Conservation (phyloP, 176 grass and related monocot genomes). For the Oryza officinalis region DNA sequence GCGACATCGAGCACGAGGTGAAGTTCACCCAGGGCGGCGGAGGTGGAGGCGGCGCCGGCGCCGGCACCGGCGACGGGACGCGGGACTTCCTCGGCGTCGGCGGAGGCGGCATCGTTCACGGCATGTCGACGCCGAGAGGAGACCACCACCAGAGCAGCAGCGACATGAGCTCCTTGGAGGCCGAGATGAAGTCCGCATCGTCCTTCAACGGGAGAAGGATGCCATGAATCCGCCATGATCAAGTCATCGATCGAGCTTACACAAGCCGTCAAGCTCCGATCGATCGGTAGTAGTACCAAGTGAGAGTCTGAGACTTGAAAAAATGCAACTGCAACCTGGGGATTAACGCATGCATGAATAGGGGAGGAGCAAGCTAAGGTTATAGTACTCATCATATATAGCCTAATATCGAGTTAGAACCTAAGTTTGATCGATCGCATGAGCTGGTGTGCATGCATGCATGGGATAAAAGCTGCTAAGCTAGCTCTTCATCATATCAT, state of each 20-base stretch:
- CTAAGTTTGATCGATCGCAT: conserved; percentile 39
- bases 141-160: conserved; percentile 68
- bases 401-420: conserved; percentile 35
- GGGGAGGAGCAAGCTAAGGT: conserved; percentile 17
- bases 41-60: conserved; percentile 17
- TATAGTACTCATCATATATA: conserved; percentile 10
- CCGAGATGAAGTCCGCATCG: conserved; percentile 86
- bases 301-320: conserved; percentile 28
- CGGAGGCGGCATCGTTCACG: conserved; percentile 62
- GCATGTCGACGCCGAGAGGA: conserved; percentile 50
- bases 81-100: conserved; percentile 93
- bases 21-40: conserved; percentile 58
- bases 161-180: conserved; percentile 74
- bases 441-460: conserved; percentile 30
- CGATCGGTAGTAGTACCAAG: neutral
- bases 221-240: conserved; percentile 39
- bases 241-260: conserved; percentile 37
- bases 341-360: conserved; percentile 44
- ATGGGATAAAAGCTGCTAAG: conserved; percentile 30
- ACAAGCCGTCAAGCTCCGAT: conserved; percentile 41
- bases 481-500: conserved; percentile 19
- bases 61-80: conserved; percentile 60
- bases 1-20: conserved; percentile 69
- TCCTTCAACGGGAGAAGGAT: conserved; percentile 71
- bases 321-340: conserved; percentile 39